These are phyloP conservation scores for Pseudopediastrum boryanum DNA, from an alignment of 139 green algal genomes.

Conservation along the genomic window DNA sequence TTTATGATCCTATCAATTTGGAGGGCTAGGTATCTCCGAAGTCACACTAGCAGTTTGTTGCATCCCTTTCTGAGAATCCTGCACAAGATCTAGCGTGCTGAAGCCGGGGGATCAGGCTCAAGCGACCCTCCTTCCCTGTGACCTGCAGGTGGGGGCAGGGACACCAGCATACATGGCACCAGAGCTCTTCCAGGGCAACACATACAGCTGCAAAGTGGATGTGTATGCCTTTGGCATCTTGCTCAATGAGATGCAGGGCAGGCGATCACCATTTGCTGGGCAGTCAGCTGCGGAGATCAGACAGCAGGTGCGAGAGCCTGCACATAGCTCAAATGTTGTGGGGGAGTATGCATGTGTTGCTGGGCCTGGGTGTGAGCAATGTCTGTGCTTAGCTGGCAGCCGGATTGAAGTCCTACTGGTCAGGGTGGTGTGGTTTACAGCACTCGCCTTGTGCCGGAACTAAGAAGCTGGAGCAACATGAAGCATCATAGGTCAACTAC, in stretches of 20 bases:
- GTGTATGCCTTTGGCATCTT: constrained; percentile 85
- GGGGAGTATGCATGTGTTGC: not conserved
- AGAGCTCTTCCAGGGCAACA: constrained; percentile 62
- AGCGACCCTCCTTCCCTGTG: not conserved
- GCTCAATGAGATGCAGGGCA: constrained; percentile 68
- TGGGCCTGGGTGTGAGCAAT: not conserved
- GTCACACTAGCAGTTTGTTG: too few relatives aligned
- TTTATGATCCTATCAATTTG: too few relatives aligned
- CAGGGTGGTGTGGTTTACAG: too few relatives aligned
- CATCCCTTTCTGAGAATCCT: too few relatives aligned
- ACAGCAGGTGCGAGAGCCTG: constrained; percentile 18
- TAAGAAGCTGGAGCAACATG: too few relatives aligned
- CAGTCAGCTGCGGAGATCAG: constrained; percentile 7
- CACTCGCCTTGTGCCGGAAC: too few relatives aligned
- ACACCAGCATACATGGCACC: constrained; percentile 79
- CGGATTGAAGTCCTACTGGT: not conserved
- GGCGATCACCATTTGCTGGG: constrained; percentile 29
- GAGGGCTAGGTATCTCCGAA: too few relatives aligned
- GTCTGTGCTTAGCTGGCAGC: not conserved
- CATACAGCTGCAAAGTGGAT: constrained; percentile 75
- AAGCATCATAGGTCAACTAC: too few relatives aligned
- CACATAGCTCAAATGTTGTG: not conserved
- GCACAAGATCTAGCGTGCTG: not conserved
- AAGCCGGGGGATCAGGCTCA: not conserved
- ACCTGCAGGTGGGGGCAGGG: constrained; percentile 46